Evolutionary conservation across 164 flowering plant genomes (phyloP).

Genomic region (Chloranthus sessilifolius): DNA sequence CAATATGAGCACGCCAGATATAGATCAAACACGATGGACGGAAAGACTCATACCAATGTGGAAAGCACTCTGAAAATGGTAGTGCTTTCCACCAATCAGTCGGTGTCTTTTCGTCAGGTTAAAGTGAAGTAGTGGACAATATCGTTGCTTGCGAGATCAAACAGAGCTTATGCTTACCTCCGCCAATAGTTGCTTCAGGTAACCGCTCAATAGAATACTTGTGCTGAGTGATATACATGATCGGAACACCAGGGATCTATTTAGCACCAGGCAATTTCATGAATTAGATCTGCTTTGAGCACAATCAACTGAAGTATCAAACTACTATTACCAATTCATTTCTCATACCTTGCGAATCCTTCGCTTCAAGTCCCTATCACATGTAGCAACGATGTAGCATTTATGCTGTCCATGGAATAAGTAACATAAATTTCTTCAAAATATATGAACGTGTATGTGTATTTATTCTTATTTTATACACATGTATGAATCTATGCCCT

Average conservation of each 20-base stretch:
- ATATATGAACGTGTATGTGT: too few relatives aligned
- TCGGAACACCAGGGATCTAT: constrained; percentile 95
- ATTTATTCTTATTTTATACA: too few relatives aligned
- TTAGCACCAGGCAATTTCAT: constrained; percentile 3
- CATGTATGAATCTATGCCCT: too few relatives aligned
- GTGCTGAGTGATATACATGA: constrained; percentile 87
- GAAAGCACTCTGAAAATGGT: too few relatives aligned
- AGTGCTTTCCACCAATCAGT: too few relatives aligned
- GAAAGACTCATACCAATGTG: too few relatives aligned
- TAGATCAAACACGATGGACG: background rate
- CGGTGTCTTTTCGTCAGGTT: too few relatives aligned
- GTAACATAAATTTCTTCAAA: background rate
- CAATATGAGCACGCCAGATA: too few relatives aligned
- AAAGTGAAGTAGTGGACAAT: too few relatives aligned
- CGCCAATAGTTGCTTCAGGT: constrained; percentile 97
- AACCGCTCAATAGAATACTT: constrained; percentile 87
- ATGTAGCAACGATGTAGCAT: constrained; percentile 95
- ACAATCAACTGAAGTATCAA: background rate
- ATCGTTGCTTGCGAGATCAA: too few relatives aligned
- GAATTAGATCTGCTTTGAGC: background rate
- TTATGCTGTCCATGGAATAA: constrained; percentile 53
- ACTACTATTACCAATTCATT: background rate
- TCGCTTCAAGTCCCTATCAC: constrained; percentile 95
- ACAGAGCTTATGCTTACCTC: constrained; percentile 49
- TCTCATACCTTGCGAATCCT: constrained; percentile 86